Base-by-base conservation (phyloP, 768 basidiomycete genomes). In the Kwoniella pini region DNA sequence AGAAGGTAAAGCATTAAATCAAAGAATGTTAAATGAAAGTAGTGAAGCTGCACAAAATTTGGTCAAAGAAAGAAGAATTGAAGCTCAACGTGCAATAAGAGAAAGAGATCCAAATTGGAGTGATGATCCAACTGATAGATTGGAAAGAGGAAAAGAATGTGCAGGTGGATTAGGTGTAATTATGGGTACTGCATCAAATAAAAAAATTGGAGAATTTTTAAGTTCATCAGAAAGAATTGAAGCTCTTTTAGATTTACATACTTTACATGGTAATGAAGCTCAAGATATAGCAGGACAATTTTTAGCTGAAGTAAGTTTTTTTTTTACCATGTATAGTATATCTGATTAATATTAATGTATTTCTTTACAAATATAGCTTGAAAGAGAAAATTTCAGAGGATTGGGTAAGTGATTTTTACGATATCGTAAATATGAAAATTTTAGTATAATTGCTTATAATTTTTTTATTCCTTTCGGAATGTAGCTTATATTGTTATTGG, bases 1-100 rank as follows among this genome's bases (percentile, higher is more conserved):
- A 40, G 94, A 98, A 72, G 96, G 93, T 1, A 90, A 95, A 69
- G 91, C 95, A 40, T 80, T 96, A 60, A 98, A 98, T 71, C 86
- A 85, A 42, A 89, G 90, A 79, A 96, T 99, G 91, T 82, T 85
- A 42, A 81, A 79, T 24, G 96, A 97, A 81, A 90, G 92, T 83
- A 83, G 84, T 9, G 84, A 85, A 30, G 92, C 95, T 4, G 96
- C 96, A 1, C 82, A 82, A n/a, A 85, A 84, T 64, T 84, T 99
- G 39, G 89, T 98, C 13, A 81, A 85, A 28, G 95, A 96, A 78
- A 85, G 96, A 0, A 85, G 87, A 15, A 83, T 82, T 68, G 79
- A 88, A 22, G 85, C 87, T 0, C 88, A 91, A 75, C 85, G 88
- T 60, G 90, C 87, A 2, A 90, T 90, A 40, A 83, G 85, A 60